Evolutionary conservation across 768 basidiomycete genomes (phyloP).

Genomic region (Lactarius hatsudake): DNA sequence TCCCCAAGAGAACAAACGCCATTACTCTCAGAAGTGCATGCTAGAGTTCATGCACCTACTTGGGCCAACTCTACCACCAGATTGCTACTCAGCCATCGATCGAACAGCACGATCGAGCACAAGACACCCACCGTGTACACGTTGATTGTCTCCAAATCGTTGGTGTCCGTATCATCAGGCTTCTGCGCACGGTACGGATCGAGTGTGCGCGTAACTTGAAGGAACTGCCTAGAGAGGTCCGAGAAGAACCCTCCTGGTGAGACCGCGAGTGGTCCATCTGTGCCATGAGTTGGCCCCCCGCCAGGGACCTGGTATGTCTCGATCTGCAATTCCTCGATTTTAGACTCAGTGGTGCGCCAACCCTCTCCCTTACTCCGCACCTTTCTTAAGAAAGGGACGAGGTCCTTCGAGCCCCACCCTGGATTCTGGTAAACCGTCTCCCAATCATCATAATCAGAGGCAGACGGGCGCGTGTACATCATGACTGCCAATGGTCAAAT

Average conservation of each 20-base stretch:
- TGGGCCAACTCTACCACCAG: constrained; percentile 32
- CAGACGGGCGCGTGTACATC: constrained; percentile 55
- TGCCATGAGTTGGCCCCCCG: constrained; percentile 42
- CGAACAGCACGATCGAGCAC: neutral
- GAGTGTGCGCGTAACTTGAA: constrained; percentile 29
- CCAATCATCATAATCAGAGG: constrained; percentile 64
- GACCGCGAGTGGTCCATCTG: constrained; percentile 42
- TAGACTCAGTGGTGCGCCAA: neutral
- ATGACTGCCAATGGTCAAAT: constrained; percentile 31
- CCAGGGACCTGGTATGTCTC: constrained; percentile 39
- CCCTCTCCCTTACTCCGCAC: constrained; percentile 31
- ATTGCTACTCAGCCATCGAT: neutral
- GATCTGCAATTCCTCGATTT: constrained; percentile 28
- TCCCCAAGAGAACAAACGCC: neutral
- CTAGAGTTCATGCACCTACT: constrained; percentile 28
- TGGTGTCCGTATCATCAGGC: constrained; percentile 22
- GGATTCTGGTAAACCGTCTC: constrained; percentile 46
- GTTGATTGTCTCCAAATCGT: constrained; percentile 29
- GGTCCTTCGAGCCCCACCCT: constrained; percentile 56
- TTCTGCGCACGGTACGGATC: constrained; percentile 28
- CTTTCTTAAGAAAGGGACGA: constrained; percentile 59
- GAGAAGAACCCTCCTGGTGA: constrained; percentile 32
- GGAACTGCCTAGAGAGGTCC: constrained; percentile 31
- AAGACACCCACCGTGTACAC: constrained; percentile 28
- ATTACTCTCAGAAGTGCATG: neutral